Evolutionary conservation across 148 eudicot genomes (phyloP).

Genomic region (Rhododendron mucronatum): DNA sequence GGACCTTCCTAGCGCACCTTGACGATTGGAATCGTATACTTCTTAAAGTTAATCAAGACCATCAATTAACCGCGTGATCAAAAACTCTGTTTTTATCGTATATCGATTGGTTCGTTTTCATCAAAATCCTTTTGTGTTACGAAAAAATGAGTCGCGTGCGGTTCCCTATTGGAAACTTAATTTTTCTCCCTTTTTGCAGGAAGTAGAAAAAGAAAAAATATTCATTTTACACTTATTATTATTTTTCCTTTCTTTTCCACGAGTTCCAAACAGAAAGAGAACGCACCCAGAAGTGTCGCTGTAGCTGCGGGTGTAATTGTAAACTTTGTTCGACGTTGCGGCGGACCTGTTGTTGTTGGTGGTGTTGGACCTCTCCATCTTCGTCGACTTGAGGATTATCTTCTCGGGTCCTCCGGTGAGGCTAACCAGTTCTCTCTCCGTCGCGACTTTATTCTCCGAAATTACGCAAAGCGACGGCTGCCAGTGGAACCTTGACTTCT

Average conservation of each 20-base stretch:
- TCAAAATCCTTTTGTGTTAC: no score
- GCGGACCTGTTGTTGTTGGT: neutral
- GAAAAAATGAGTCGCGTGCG: no score
- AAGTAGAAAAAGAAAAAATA: neutral
- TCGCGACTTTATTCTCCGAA: neutral
- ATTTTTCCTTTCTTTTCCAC: neutral
- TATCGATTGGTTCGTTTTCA: neutral
- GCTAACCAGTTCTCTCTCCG: neutral
- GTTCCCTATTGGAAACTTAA: neutral
- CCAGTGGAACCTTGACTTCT: neutral
- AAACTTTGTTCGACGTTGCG: neutral
- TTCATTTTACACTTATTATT: no score
- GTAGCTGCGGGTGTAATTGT: neutral
- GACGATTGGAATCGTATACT: neutral
- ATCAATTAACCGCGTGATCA: neutral
- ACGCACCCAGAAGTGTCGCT: neutral
- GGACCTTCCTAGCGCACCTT: neutral
- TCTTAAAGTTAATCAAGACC: neutral
- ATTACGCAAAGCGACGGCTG: neutral
- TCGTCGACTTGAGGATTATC: neutral
- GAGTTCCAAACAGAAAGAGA: neutral
- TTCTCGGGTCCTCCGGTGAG: neutral
- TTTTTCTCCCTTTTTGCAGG: neutral
- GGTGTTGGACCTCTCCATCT: neutral
- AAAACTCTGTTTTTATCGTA: neutral